These are phyloP conservation scores for Sugiyamaella valdiviana DNA, from an alignment of 805 yeast species.

Conservation along the genomic window DNA sequence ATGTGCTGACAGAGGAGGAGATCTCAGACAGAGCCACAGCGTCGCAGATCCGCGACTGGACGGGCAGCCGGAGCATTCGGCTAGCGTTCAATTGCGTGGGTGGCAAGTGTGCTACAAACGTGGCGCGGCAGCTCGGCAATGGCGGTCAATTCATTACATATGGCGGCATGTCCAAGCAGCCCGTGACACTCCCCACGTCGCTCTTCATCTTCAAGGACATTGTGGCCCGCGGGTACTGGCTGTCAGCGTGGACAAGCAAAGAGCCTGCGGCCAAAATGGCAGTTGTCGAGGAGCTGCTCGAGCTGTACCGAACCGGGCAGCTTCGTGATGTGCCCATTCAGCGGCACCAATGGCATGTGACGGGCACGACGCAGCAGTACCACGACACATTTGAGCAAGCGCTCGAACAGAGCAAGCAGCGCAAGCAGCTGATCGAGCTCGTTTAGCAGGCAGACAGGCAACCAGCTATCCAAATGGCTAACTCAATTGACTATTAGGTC, in stretches of 20 bases:
- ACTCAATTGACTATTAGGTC: no score
- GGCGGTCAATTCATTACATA: conserved; percentile 82
- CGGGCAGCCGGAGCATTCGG: conserved; percentile 50
- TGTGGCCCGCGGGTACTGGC: conserved; percentile 89
- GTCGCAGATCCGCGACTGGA: conserved; percentile 43
- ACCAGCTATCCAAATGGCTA: no score
- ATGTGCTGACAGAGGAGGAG: conserved; percentile 85
- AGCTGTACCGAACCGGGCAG: conserved; percentile 53
- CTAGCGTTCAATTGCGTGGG: conserved; percentile 92
- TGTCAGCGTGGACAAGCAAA: conserved; percentile 56
- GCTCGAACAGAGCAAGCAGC: conserved; percentile 36
- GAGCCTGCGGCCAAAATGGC: conserved; percentile 55
- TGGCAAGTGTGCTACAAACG: conserved; percentile 73
- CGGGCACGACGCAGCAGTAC: conserved; percentile 38
- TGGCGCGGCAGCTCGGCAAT: conserved; percentile 67
- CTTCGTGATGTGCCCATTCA: conserved; percentile 45
- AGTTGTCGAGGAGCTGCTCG: conserved; percentile 50
- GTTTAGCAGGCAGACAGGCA: no score
- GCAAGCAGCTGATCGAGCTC: conserved; percentile 40
- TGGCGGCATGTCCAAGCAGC: conserved; percentile 97
- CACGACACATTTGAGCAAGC: conserved; percentile 40
- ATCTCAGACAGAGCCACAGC: conserved; percentile 63
- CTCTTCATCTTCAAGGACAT: conserved; percentile 84
- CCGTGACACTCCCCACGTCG: conserved; percentile 85
- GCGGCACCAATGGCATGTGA: conserved; percentile 33